A percentile compares a stretch with the other conserved stretches of the same genome.
Evolutionary conservation across 768 basidiomycete genomes (phyloP).

Genomic region (Strobilomyces dryophilus): DNA sequence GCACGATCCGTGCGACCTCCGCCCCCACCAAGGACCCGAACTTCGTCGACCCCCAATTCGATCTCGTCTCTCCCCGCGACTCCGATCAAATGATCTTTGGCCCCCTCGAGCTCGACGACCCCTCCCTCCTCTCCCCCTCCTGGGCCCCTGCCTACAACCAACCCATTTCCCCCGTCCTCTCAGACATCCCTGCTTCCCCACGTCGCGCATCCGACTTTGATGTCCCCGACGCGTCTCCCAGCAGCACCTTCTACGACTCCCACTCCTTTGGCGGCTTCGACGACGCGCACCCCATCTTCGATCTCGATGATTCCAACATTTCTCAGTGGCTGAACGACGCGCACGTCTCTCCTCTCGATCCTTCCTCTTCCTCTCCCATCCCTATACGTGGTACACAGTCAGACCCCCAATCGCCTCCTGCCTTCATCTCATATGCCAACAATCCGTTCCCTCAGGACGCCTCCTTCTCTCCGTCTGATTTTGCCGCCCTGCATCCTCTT

Average conservation of each 20-base stretch:
- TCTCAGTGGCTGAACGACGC: constrained; percentile 65
- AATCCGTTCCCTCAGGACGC: constrained; percentile 45
- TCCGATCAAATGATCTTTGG: constrained; percentile 34
- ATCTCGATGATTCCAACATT: constrained; percentile 41
- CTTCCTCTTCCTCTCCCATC: constrained; percentile 54
- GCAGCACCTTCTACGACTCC: constrained; percentile 34
- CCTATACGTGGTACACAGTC: constrained; percentile 50
- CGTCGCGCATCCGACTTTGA: constrained; percentile 40
- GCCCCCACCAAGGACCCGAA: constrained; percentile 31
- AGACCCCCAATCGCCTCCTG: constrained; percentile 39
- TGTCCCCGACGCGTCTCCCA: constrained; percentile 37
- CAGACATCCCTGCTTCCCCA: constrained; percentile 36
- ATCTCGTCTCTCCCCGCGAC: constrained; percentile 32
- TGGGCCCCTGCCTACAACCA: constrained; percentile 35
- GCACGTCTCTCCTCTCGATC: constrained; percentile 34
- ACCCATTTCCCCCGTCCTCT: constrained; percentile 39
- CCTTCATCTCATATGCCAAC: constrained; percentile 48
- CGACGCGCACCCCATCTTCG: constrained; percentile 34
- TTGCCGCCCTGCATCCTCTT: constrained; percentile 57
- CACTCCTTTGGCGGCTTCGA: constrained; percentile 28
- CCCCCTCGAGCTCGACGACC: constrained; percentile 32
- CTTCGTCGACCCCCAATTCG: constrained; percentile 39
- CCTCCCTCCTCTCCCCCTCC: constrained; percentile 23
- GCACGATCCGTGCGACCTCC: constrained; percentile 24
- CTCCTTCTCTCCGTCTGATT: constrained; percentile 57